Base-by-base conservation (phyloP, 208 protist genomes). In the Crithidia fasciculata region DNA sequence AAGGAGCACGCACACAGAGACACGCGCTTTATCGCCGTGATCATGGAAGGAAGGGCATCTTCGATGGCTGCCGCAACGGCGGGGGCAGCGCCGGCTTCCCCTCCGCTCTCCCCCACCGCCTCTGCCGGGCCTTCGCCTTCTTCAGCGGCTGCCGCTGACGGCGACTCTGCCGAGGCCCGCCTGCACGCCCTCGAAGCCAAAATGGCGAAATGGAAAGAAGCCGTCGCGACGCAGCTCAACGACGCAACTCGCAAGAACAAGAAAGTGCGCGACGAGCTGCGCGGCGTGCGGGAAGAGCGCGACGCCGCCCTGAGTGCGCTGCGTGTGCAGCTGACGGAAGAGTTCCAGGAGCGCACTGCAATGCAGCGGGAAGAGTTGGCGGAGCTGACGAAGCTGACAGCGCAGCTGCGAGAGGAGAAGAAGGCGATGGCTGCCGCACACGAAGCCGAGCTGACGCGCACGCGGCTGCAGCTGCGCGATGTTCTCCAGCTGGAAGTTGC, bases 161-260 rank as follows among this genome's bases (percentile, higher is more conserved):
- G 28, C 28, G 28, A 28, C 28, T 28, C 28, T 1, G 28, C 67
- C 3, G 82, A 89, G 72, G 80, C 81, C 45, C 58, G 92, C 64
- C 69, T 90, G 15, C 57, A 63, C 2, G 63, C 83, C 41, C 64
- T 93, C 45, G 74, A 85, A 39, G 66, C 71, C 36, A 89, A 92
- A 54, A 92, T 76, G 41, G 69, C 66, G 16, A 47, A 62, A 54
- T 94, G 87, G 91, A 92, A 93, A 65, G 67, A 80, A 49, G 81
- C 83, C 13, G 90, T 91, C 18, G 74, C 82, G 8, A 18, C 76
- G 4, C 88, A 95, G 62, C 74, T 95, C 10, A 77, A 77, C 50
- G 85, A 92, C 37, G 87, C 88, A 9, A 78, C 85, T 3, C 73
- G 64, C 53, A 95, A 95, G 44, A 95, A 93, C 74, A 86, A 90